These are phyloP conservation scores for Talaromyces wortmannii DNA, from an alignment of 495 filamentous ascomycete species.

Conservation along the genomic window DNA sequence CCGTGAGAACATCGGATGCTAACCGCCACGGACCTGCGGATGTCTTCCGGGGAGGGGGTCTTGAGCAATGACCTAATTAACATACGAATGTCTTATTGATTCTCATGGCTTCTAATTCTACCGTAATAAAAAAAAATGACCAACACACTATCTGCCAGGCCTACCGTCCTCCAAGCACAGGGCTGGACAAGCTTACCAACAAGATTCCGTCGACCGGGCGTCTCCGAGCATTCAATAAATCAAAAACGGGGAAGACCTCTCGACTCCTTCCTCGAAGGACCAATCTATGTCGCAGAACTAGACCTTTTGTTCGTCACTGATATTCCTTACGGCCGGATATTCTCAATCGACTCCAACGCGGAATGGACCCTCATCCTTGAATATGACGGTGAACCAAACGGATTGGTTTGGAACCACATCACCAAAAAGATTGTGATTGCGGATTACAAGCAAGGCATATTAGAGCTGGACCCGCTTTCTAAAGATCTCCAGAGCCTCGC, in stretches of 20 bases:
- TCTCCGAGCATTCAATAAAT: conserved; percentile 1
- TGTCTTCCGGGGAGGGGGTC: too few species aligned
- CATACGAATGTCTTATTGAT: too few species aligned
- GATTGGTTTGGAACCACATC: conserved; percentile 4
- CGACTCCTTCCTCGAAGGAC: conserved; percentile 8
- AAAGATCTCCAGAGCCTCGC: background rate
- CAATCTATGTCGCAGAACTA: background rate
- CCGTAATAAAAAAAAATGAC: too few species aligned
- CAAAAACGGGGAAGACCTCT: conserved; percentile 7
- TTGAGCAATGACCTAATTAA: too few species aligned
- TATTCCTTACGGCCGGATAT: conserved; percentile 6
- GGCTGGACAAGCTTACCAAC: background rate
- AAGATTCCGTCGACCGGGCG: background rate
- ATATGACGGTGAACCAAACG: conserved; percentile 5
- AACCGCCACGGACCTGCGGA: too few species aligned
- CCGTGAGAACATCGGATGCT: too few species aligned
- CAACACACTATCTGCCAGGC: too few species aligned
- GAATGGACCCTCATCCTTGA: conserved; percentile 4
- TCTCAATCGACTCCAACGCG: conserved; percentile 1
- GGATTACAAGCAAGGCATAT: conserved; percentile 8
- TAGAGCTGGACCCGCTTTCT: background rate
- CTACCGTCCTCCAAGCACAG: too few species aligned
- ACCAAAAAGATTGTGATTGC: conserved; percentile 3
- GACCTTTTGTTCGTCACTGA: conserved; percentile 4
- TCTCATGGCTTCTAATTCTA: too few species aligned